Evolutionary conservation across 768 basidiomycete species (phyloP).

Genomic region (Russula sp.): DNA sequence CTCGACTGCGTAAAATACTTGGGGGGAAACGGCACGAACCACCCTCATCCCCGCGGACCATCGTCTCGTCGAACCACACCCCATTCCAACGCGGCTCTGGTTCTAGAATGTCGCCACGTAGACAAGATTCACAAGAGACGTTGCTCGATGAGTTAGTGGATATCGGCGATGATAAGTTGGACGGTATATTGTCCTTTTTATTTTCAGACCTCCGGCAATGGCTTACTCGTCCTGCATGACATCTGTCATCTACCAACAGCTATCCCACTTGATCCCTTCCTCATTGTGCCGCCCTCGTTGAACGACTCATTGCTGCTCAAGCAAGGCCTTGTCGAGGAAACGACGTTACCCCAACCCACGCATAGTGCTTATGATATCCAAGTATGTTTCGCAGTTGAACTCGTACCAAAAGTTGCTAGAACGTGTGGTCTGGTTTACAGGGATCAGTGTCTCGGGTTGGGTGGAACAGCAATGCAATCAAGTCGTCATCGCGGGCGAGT

Average conservation of each 20-base stretch:
- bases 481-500: neutral
- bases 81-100: neutral
- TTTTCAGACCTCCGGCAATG: neutral
- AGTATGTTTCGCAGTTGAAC: neutral
- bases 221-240: neutral
- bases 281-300: constrained; percentile 27
- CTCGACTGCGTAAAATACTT: constrained; percentile 24
- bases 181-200: constrained; percentile 10
- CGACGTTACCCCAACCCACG: constrained; percentile 15
- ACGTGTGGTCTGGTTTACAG: constrained; percentile 1
- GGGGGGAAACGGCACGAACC: constrained; percentile 5
- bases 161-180: constrained; percentile 4
- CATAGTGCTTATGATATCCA: constrained; percentile 26
- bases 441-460: neutral
- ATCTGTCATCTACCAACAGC: neutral
- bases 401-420: neutral
- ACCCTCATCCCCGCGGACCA: neutral
- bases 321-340: constrained; percentile 26
- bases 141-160: neutral
- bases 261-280: constrained; percentile 23
- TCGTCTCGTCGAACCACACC: neutral
- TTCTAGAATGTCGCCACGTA: neutral
- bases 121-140: constrained; percentile 19
- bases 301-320: constrained; percentile 27
- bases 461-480: neutral